Evolutionary conservation across 179 eudicot genomes (phyloP).

Genomic region (Spinacia oleracea): DNA sequence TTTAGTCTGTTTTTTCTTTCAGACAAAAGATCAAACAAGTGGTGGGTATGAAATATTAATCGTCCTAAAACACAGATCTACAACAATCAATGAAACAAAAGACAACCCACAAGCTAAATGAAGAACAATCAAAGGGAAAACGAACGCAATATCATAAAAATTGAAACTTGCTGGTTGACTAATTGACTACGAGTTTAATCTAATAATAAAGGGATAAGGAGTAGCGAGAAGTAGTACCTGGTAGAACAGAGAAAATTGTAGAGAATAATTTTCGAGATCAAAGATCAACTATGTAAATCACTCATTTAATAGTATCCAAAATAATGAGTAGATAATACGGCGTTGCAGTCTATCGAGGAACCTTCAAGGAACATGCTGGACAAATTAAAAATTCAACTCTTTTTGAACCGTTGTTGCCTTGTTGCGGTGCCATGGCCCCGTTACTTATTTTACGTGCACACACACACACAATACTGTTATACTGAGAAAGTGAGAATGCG

Average conservation of each 20-base stretch:
- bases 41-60: background rate
- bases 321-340: too few relatives aligned
- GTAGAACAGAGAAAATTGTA: background rate
- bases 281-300: background rate
- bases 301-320: background rate
- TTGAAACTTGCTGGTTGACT: background rate
- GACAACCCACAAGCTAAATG: background rate
- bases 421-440: too few relatives aligned
- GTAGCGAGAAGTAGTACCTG: constrained; percentile 11
- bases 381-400: background rate
- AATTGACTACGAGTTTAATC: background rate
- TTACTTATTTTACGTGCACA: too few relatives aligned
- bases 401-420: too few relatives aligned
- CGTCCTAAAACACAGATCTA: too few relatives aligned
- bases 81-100: background rate
- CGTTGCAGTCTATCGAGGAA: background rate
- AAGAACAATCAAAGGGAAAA: background rate
- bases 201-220: background rate
- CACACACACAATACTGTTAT: too few relatives aligned
- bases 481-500: too few relatives aligned
- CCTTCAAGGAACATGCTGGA: constrained; percentile 9
- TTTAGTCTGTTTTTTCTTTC: background rate
- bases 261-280: constrained; percentile 1
- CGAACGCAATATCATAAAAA: background rate
- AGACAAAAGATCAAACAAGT: constrained; percentile 20